Base-by-base conservation (phyloP, 164 flowering plant genomes). In the Hamamelis virginiana region DNA sequence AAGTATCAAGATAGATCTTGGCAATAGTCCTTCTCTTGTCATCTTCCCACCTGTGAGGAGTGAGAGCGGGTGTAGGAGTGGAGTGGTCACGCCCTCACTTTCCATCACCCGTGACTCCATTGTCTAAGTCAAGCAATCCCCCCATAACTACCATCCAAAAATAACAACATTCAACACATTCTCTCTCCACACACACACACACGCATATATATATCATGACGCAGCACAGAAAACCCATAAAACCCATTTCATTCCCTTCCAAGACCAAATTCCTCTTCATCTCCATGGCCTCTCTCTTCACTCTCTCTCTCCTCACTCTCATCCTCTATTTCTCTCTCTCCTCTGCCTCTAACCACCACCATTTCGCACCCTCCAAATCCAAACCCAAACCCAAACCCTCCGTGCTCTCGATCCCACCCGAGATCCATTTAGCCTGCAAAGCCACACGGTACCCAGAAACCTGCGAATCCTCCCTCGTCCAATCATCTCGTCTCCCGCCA, bases 381-480 rank as follows among this genome's bases (percentile, higher is more conserved):
- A 56, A 6, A 57, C 62, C 15, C 25, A 41, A 11, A 15, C 60
- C 45, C 5, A 57, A 41, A 13, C n/a, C 60, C 71, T 11, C 60
- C 27, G n/a, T 22, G 46, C 5, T 22, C 38, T 4, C 79, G 33
- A 5, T 33, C 70, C 57, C 78, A 6, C 41, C 75, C 5, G 62
- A 68, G 47, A 77, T 85, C 70, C 79, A 47, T 1, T 81, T 71
- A 59, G 91, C 95, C 27, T 94, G 98, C 79, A 81, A 82, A 14
- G 88, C 97, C 69, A 88, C 97, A 1, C 84, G 86, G 1, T 80
- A 66, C 72, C 83, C 89, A 0, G 75, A 77, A n/a, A 19, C 65
- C 26, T 94, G 98, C 74, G 70, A 65, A 21, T 11, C 83, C 41
- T 56, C 85, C 16, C 74, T 90, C 16, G 1, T 74, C 23, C 44